These are phyloP conservation scores for Colletotrichum sp. DNA, from an alignment of 2,329 filamentous ascomycete species.

Conservation along the genomic window DNA sequence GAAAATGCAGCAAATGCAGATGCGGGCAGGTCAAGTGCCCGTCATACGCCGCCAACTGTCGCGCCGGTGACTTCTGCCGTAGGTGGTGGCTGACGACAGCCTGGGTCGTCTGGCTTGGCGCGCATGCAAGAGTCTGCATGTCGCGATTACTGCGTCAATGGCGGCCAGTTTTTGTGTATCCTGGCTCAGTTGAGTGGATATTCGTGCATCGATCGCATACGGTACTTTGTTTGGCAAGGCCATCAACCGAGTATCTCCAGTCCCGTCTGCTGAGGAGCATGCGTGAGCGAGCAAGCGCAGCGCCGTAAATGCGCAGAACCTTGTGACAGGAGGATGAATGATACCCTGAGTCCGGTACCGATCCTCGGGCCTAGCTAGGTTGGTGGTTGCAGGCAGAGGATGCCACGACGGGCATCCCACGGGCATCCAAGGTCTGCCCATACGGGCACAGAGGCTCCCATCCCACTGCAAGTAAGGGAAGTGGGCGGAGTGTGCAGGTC, in stretches of 20 bases:
- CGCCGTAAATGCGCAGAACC: background rate
- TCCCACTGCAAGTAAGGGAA: background rate
- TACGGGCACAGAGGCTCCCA: background rate
- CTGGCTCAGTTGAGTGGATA: background rate
- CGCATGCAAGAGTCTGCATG: background rate
- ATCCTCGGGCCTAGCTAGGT: background rate
- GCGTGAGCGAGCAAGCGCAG: background rate
- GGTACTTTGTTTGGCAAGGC: background rate
- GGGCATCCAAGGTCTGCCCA: background rate
- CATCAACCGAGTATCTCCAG: background rate
- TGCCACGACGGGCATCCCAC: background rate
- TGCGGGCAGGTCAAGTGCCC: background rate
- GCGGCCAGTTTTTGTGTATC: background rate
- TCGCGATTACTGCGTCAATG: background rate
- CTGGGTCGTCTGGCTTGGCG: background rate
- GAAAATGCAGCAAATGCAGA: background rate
- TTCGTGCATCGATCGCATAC: background rate
- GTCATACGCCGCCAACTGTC: background rate
- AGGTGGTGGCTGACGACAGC: slow-evolving; percentile 14
- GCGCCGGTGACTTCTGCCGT: background rate
- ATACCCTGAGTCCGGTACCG: background rate
- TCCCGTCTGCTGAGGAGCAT: background rate
- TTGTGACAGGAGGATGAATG: background rate
- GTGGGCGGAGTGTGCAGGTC: background rate
- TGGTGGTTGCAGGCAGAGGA: background rate